Evolutionary conservation across 805 yeast species (phyloP).

Genomic region (Wickerhamiella musiphila): DNA sequence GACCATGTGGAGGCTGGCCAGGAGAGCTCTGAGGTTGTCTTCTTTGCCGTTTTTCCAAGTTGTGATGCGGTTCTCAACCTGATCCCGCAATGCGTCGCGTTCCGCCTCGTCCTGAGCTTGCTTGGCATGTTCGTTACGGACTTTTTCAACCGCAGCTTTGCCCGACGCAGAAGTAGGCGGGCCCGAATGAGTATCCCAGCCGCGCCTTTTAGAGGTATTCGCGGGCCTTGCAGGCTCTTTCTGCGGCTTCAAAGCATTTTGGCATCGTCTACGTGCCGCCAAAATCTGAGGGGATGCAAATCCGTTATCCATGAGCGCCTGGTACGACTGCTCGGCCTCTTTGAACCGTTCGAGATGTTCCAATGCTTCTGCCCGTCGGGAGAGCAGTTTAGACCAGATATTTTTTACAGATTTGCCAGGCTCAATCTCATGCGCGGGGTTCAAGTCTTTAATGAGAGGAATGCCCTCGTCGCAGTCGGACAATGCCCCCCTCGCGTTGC

Average conservation of each 20-base stretch:
- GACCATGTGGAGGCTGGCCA: slow-evolving; percentile 49
- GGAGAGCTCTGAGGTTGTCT: slow-evolving; percentile 60
- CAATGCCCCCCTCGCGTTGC: slow-evolving; percentile 43
- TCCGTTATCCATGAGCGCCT: slow-evolving; percentile 48
- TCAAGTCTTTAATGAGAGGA: slow-evolving; percentile 17
- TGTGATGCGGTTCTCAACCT: slow-evolving; percentile 35
- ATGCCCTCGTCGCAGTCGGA: slow-evolving; percentile 32
- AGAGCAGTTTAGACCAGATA: slow-evolving; percentile 55
- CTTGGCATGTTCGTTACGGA: slow-evolving; percentile 30
- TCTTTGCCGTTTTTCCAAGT: slow-evolving; percentile 63
- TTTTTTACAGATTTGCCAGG: slow-evolving; percentile 39
- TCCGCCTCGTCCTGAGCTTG: slow-evolving; percentile 37
- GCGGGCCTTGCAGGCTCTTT: background rate
- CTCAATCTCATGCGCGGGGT: slow-evolving; percentile 28
- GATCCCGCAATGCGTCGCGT: slow-evolving; percentile 44
- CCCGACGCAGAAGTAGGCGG: slow-evolving; percentile 19
- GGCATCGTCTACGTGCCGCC: slow-evolving; percentile 74
- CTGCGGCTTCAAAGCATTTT: slow-evolving; percentile 41
- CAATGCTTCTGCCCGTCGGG: slow-evolving; percentile 64
- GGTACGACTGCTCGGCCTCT: slow-evolving; percentile 47
- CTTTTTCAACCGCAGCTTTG: slow-evolving; percentile 32
- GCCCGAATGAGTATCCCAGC: slow-evolving; percentile 14
- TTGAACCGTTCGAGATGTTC: slow-evolving; percentile 61
- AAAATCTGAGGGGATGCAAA: slow-evolving; percentile 42
- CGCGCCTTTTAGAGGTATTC: slow-evolving; percentile 10